These are phyloP conservation scores for Apiospora malaysiana DNA, from an alignment of 2,329 filamentous ascomycete species.

Conservation along the genomic window DNA sequence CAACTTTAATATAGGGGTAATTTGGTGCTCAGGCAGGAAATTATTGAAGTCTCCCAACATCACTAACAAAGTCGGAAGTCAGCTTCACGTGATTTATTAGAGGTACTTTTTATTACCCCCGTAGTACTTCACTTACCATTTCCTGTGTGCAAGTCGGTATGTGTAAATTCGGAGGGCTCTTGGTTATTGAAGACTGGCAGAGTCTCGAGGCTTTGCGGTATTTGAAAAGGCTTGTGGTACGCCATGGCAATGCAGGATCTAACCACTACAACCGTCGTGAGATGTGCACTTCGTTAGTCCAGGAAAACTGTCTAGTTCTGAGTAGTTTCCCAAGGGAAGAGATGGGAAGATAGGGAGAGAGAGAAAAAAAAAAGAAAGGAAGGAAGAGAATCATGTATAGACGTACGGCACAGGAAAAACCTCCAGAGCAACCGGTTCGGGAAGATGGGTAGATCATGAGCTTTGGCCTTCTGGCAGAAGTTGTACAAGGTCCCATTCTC, in stretches of 20 bases:
- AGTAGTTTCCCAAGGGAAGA: not conserved
- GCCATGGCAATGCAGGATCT: not conserved
- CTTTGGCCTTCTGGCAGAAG: not conserved
- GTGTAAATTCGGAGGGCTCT: not conserved
- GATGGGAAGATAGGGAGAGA: not conserved
- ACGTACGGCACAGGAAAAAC: not conserved
- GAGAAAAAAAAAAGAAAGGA: too few species aligned
- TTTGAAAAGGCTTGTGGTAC: not conserved
- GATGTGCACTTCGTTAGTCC: not conserved
- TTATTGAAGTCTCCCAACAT: not conserved
- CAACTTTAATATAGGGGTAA: not conserved
- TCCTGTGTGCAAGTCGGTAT: not conserved
- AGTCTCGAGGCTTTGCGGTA: not conserved
- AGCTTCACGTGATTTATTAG: not conserved
- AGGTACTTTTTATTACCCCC: too few species aligned
- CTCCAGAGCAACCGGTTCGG: constrained; percentile 1
- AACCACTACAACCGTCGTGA: not conserved
- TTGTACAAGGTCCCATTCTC: not conserved
- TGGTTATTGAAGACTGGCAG: not conserved
- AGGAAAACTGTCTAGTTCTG: not conserved
- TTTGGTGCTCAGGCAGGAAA: not conserved
- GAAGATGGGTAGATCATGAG: too few species aligned
- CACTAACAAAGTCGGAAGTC: not conserved
- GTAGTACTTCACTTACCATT: not conserved
- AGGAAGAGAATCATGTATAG: not conserved